A percentile compares a stretch with the other conserved stretches of the same genome.
Evolutionary conservation across 2,329 filamentous ascomycete genomes (phyloP).

Genomic region (Arthrobotrys sinensis): DNA sequence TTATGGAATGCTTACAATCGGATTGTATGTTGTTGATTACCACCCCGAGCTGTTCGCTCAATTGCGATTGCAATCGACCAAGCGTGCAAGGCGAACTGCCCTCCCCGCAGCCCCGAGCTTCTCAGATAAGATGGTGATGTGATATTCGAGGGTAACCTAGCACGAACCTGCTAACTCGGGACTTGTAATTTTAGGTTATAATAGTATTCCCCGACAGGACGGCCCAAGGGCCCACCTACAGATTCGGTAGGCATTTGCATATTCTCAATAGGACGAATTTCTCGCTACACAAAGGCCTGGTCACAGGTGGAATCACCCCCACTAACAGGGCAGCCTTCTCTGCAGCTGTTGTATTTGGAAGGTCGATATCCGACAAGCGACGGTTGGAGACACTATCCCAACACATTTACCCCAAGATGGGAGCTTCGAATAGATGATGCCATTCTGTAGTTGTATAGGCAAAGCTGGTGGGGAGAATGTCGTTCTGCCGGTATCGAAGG

Average conservation of each 20-base stretch:
- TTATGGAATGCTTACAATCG: constrained; percentile 59
- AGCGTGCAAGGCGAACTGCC: constrained; percentile 10
- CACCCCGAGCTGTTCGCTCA: not conserved
- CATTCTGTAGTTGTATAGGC: constrained; percentile 13
- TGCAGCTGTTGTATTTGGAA: constrained; percentile 50
- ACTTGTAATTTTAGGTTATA: not conserved
- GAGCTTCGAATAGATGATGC: constrained; percentile 52
- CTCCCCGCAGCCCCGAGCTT: constrained; percentile 42
- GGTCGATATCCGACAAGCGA: constrained; percentile 58
- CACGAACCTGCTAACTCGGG: not conserved
- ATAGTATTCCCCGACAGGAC: constrained; percentile 36
- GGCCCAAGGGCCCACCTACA: constrained; percentile 11
- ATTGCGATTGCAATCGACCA: not conserved
- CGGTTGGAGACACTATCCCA: constrained; percentile 31
- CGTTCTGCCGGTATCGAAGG: constrained; percentile 3
- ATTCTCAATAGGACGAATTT: not conserved
- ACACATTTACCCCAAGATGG: constrained; percentile 55
- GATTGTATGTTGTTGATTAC: not conserved
- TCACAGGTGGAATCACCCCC: constrained; percentile 23
- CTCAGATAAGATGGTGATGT: constrained; percentile 33
- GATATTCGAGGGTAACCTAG: constrained; percentile 4
- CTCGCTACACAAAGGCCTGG: constrained; percentile 8
- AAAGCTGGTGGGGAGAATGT: not conserved
- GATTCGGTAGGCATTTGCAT: constrained; percentile 20
- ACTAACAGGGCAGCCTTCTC: constrained; percentile 18